Percentiles rank a stretch among this genome's conserved stretches.
Evolutionary conservation across 148 eudicot genomes (phyloP).

Genomic region (Rhododendron ovatum): DNA sequence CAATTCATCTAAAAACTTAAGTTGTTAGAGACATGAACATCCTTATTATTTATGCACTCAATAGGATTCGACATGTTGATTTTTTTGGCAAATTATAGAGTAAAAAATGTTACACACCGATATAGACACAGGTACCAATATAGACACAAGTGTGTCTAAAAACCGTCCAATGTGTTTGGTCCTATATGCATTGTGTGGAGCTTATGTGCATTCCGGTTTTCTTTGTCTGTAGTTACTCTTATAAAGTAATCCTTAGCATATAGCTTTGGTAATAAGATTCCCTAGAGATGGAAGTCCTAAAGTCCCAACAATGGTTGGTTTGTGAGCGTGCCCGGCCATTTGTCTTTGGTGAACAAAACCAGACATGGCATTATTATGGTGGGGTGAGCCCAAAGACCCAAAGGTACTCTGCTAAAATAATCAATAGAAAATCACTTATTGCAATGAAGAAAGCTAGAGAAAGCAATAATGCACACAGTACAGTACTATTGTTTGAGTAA

Average conservation of each 20-base stretch:
- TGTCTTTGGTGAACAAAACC: conserved; percentile 2
- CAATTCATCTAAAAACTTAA: too few relatives aligned
- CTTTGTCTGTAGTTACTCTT: too few relatives aligned
- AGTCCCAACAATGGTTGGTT: background rate
- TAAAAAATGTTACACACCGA: too few relatives aligned
- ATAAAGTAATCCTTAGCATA: background rate
- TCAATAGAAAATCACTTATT: conserved; percentile 8
- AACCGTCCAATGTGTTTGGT: background rate
- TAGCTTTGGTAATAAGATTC: background rate
- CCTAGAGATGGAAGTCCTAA: conserved; percentile 3
- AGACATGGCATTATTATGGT: conserved; percentile 7
- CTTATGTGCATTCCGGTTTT: background rate
- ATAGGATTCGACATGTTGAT: too few relatives aligned
- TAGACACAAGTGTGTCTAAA: too few relatives aligned
- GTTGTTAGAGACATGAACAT: background rate
- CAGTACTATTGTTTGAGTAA: too few relatives aligned
- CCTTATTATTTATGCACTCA: background rate
- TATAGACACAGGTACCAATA: too few relatives aligned
- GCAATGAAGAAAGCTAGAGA: conserved; percentile 3
- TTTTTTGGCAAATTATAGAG: background rate
- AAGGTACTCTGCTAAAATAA: background rate
- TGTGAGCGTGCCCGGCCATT: background rate
- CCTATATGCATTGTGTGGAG: background rate
- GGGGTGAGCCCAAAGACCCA: conserved; percentile 1
- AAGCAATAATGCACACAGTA: background rate